Evolutionary conservation across 2,329 filamentous ascomycete genomes (phyloP), one percentile per base, ranked within the genome.

Genomic region (Aureobasidium sp.): DNA sequence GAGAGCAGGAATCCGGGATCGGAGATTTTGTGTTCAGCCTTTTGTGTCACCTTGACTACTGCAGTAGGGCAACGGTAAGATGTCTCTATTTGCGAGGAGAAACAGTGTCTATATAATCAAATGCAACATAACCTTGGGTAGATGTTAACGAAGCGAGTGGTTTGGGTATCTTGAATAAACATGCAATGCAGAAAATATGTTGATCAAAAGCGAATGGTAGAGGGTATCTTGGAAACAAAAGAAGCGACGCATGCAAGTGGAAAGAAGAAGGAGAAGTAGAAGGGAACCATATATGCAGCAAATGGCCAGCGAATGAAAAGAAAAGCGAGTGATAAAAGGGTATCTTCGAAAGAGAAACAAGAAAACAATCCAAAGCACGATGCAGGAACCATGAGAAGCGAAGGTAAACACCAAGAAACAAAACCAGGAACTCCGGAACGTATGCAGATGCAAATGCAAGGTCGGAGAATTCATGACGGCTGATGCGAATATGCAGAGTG

Each of bases 381-480:
- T 44, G 52, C 52, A 48, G 46, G 13, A 32, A 44, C 26, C 20
- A n/a, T 42, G 37, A 32, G 26, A 32, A 26, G 29, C 47, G 17
- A 60, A 52, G 27, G 42, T 48, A 27, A 6, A 37, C 47, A 32
- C 36, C 50, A 46, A 13, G n/a, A 57, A 46, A 13, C 12, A 57
- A 37, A 57, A 57, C 5, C 53, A 39, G n/a, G 32, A 32, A 42
- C 56, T 48, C 56, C 36, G 34, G 32, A 39, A 15, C 3, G 20
- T 26, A 59, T 59, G 56, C 42, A 59, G 13, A 59, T 47, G 44
- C 42, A 48, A 8, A 59, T 48, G 44, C 44, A 48, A 50, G 34
- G 20, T 48, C 42, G 41, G 41, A 57, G 36, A 46, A 46, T 47
- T 10, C 29, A 46, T 13, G 23, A 55, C 17, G 17, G 34, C 10